Evolutionary conservation across 2,329 filamentous ascomycete species (phyloP), one percentile per base, ranked within the genome.

Genomic region (Nothopassalora personata): DNA sequence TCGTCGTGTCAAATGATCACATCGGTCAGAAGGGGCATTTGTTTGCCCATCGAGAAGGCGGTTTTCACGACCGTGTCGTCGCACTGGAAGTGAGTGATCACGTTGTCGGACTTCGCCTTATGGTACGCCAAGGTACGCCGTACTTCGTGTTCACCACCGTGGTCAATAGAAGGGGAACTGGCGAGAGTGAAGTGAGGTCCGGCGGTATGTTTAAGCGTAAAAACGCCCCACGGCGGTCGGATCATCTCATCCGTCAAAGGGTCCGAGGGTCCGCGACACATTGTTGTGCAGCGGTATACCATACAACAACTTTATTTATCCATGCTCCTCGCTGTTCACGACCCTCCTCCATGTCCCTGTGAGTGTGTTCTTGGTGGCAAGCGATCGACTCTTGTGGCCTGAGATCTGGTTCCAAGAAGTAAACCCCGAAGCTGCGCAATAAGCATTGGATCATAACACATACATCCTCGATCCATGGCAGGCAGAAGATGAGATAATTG

Each of bases 401-500:
- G 39, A 43, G 39, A 43, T 43, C 39, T 43, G 39, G 15, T 5
- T 18, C 15, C 13, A n/a, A 43, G 13, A n/a, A n/a, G 18, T 7
- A 43, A 3, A 18, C 18, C 7, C 39, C 39, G 39, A 43, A 43
- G 8, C 6, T 8, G n/a, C 33, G 39, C 15, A 36, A 33, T 28
- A 33, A 53, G 50, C 50, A 53, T 28, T 23, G 27, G n/a, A n/a
- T 19, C 30, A 47, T 23, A 45, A 39, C 52, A 54, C 34, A 27
- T 43, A 56, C 27, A 30, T 15, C 53, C 30, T 48, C 45, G 54
- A 50, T 23, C 45, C 31, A 56, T 27, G 28, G 23, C 46, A 23
- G 15, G 18, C 23, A 43, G 31, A 56, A 28, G 48, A 49, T 50
- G 55, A 57, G 59, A 56, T 62, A 55, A 63, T 2, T 23, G 23